Percentiles rank a stretch among this genome's conserved stretches.
phyloP scores from a whole-genome alignment of 2,329 filamentous ascomycete genomes.

The Zalaria obscura region DNA sequence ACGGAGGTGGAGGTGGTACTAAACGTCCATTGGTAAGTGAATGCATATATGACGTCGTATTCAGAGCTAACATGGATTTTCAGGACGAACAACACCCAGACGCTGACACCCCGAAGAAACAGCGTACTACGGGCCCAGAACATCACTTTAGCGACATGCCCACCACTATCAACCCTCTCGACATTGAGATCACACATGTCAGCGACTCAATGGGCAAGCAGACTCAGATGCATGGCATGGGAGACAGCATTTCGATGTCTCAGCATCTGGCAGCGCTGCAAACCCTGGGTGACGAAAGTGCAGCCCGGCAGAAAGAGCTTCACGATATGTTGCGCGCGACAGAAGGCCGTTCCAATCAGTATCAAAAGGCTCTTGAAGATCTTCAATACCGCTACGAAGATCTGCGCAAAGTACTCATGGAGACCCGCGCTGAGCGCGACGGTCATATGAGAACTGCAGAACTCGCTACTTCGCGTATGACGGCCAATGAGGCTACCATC shows the following conservation, averaged over 20 bases:
- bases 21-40: constrained; percentile 4
- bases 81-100: too few relatives aligned
- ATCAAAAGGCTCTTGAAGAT: constrained; percentile 14
- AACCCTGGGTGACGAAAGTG: neutral
- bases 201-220: constrained; percentile 27
- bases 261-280: constrained; percentile 1
- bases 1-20: neutral
- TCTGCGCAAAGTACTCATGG: constrained; percentile 13
- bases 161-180: constrained; percentile 16
- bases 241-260: neutral
- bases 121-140: too few relatives aligned
- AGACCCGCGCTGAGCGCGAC: constrained; percentile 13
- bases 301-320: neutral
- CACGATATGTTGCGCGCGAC: neutral
- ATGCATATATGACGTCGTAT: too few relatives aligned
- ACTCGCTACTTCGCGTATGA: constrained; percentile 11
- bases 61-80: too few relatives aligned
- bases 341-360: constrained; percentile 10
- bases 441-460: constrained; percentile 10
- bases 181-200: constrained; percentile 23
- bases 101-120: too few relatives aligned
- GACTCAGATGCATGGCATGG: constrained; percentile 2
- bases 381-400: constrained; percentile 19
- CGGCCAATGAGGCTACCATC: constrained; percentile 6
- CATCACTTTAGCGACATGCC: constrained; percentile 4